Evolutionary conservation across 129 eudicot species (phyloP).

Genomic region (Chrysanthemum makinoi): DNA sequence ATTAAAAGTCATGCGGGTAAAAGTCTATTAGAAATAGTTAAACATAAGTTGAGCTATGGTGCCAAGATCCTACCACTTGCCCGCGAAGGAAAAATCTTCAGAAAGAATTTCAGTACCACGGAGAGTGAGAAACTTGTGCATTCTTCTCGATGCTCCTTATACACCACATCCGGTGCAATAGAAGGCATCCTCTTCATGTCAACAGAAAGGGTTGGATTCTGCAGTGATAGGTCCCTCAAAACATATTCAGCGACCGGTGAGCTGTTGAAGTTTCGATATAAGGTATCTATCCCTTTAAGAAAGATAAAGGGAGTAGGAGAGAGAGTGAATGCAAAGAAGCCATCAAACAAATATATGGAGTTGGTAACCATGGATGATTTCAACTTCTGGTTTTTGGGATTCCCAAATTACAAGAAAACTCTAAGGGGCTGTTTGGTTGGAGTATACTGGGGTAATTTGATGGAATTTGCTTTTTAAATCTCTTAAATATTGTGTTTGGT

Average conservation of each 20-base stretch:
- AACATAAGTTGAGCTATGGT: conserved; percentile 27
- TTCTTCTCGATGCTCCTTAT: conserved; percentile 22
- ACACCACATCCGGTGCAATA: conserved; percentile 32
- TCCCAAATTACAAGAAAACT: conserved; percentile 24
- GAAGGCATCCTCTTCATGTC: conserved; percentile 28
- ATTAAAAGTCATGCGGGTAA: conserved; percentile 22
- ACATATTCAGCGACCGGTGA: conserved; percentile 26
- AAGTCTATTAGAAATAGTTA: conserved; percentile 12
- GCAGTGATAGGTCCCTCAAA: conserved; percentile 27
- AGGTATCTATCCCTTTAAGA: conserved; percentile 25
- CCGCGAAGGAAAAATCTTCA: conserved; percentile 17
- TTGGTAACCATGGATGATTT: conserved; percentile 37
- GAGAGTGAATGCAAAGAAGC: conserved; percentile 19
- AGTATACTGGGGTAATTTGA: no score
- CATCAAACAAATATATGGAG: conserved; percentile 30
- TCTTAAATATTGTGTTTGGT: no score
- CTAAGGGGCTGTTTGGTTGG: no score
- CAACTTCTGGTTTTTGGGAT: conserved; percentile 45
- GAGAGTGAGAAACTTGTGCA: conserved; percentile 25
- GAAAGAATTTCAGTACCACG: conserved; percentile 8
- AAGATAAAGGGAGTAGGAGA: conserved; percentile 27
- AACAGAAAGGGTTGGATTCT: conserved; percentile 23
- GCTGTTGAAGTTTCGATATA: conserved; percentile 21
- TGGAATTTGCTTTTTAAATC: no score
- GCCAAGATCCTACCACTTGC: conserved; percentile 27